A percentile compares a stretch with the other conserved stretches of the same genome.
phyloP scores from a whole-genome alignment of 2,329 filamentous ascomycete genomes.

The Fonsecaea pugnacius region DNA sequence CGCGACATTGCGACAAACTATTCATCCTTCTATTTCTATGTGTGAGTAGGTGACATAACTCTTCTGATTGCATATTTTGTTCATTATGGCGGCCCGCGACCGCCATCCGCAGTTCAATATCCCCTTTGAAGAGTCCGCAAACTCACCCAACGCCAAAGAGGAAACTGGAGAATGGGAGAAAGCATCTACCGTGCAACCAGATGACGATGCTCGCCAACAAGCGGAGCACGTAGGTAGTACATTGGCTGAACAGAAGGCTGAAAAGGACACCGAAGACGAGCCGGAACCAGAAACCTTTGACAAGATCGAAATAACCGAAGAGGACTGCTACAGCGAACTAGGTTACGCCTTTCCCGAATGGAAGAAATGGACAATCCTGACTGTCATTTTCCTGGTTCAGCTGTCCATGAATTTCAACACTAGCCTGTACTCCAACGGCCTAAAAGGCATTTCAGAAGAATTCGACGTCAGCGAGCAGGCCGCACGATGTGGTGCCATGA shows the following conservation, averaged over 20 bases:
- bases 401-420: conserved; percentile 81
- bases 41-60: not conserved
- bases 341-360: conserved; percentile 61
- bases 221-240: conserved; percentile 21
- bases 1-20: not conserved
- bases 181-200: conserved; percentile 26
- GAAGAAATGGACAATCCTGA: conserved; percentile 75
- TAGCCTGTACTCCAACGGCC: conserved; percentile 72
- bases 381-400: conserved; percentile 74
- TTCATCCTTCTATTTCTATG: not conserved
- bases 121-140: conserved; percentile 1
- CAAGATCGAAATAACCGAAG: conserved; percentile 53
- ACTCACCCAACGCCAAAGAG: conserved; percentile 10
- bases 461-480: conserved; percentile 71
- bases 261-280: conserved; percentile 13
- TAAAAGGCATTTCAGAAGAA: conserved; percentile 67
- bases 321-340: conserved; percentile 69
- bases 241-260: conserved; percentile 12
- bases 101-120: conserved; percentile 14
- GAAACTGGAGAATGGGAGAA: conserved; percentile 31
- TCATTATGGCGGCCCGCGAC: conserved; percentile 6
- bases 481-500: conserved; percentile 73
- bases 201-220: conserved; percentile 19
- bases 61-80: not conserved
- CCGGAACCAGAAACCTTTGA: conserved; percentile 31